A percentile compares a stretch with the other conserved stretches of the same genome.
Conservation (phyloP, 2,329 filamentous ascomycete species). For the Pseudophaeomoniella oleicola region DNA sequence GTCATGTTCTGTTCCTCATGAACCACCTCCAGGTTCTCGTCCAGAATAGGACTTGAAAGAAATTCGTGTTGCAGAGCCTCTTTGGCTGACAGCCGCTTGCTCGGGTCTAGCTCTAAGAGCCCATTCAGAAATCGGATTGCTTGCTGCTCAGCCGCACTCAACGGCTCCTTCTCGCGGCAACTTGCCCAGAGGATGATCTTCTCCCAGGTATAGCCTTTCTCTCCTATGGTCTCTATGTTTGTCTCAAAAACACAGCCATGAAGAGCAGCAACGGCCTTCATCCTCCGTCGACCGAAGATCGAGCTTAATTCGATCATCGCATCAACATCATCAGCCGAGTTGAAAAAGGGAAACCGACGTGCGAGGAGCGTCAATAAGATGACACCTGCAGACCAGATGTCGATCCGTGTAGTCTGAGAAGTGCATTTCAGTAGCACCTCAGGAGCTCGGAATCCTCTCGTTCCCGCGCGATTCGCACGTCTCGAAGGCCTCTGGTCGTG, state of each 20-base stretch:
- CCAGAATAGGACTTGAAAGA: slow-evolving; percentile 22
- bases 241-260: slow-evolving; percentile 90
- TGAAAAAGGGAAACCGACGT: slow-evolving; percentile 93
- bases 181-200: slow-evolving; percentile 95
- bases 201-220: slow-evolving; percentile 72
- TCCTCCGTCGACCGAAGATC: slow-evolving; percentile 74
- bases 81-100: slow-evolving; percentile 25
- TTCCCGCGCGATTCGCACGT: slow-evolving; percentile 86
- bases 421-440: slow-evolving; percentile 97
- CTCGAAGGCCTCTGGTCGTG: slow-evolving; percentile 76
- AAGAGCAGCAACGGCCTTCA: slow-evolving; percentile 67
- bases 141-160: slow-evolving; percentile 31
- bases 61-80: slow-evolving; percentile 30
- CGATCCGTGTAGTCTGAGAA: slow-evolving; percentile 82
- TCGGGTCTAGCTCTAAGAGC: slow-evolving; percentile 28
- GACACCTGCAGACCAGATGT: slow-evolving; percentile 96
- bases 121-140: slow-evolving; percentile 26
- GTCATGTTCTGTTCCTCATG: slow-evolving; percentile 6
- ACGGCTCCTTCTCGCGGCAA: slow-evolving; percentile 51
- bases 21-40: slow-evolving; percentile 12
- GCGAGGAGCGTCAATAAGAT: slow-evolving; percentile 90
- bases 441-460: slow-evolving; percentile 85
- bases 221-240: slow-evolving; percentile 78
- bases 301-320: slow-evolving; percentile 95
- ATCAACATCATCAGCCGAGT: slow-evolving; percentile 94